These are phyloP conservation scores for Gymnopilus junonius DNA, from an alignment of 768 basidiomycete genomes.

Conservation along the genomic window DNA sequence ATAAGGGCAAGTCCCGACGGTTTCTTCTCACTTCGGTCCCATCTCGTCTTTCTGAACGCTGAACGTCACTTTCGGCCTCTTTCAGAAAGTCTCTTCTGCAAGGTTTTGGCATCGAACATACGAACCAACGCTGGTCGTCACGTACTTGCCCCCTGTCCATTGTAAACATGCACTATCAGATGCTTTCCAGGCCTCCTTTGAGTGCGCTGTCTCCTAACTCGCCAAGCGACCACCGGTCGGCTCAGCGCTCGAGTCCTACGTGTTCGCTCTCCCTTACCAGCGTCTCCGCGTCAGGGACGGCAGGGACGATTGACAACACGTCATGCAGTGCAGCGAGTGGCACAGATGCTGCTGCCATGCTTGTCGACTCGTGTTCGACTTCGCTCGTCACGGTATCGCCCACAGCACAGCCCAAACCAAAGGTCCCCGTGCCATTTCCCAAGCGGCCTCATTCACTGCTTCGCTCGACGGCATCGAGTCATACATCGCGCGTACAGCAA, in stretches of 20 bases:
- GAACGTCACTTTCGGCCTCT: not conserved
- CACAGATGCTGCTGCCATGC: slow-evolving; percentile 12
- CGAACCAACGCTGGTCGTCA: slow-evolving; percentile 6
- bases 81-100: not conserved
- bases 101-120: not conserved
- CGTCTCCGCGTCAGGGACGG: slow-evolving; percentile 15
- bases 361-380: slow-evolving; percentile 10
- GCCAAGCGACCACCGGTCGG: not conserved
- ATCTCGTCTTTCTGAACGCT: not conserved
- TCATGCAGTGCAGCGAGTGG: not conserved
- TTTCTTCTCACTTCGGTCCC: not conserved
- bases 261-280: slow-evolving; percentile 22
- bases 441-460: slow-evolving; percentile 23
- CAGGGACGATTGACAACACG: slow-evolving; percentile 3
- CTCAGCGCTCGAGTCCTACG: slow-evolving; percentile 17
- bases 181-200: not conserved
- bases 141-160: not conserved
- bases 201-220: slow-evolving; percentile 1
- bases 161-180: slow-evolving; percentile 13
- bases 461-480: slow-evolving; percentile 10
- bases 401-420: not conserved
- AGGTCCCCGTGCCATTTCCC: slow-evolving; percentile 16
- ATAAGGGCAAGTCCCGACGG: not conserved
- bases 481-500: not conserved
- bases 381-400: slow-evolving; percentile 2